These are phyloP conservation scores for Scedosporium aurantiacum DNA, from an alignment of 2,329 filamentous ascomycete species.

Conservation along the genomic window DNA sequence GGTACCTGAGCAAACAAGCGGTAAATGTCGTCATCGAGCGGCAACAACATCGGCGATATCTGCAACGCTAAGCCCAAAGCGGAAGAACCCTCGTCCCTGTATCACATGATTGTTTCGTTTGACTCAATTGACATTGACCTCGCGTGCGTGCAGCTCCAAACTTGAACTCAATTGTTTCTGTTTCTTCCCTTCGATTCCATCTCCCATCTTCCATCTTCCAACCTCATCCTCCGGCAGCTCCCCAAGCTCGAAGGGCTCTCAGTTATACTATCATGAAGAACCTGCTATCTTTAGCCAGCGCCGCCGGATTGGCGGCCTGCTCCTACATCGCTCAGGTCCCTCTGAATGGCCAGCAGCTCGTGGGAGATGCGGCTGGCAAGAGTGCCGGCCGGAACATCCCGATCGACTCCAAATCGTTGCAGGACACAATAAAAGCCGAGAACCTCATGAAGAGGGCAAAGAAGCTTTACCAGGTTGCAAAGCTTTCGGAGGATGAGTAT, in stretches of 20 bases:
- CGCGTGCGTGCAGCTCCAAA: no score
- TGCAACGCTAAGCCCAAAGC: neutral
- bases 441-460: constrained; percentile 49
- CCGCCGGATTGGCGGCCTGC: neutral
- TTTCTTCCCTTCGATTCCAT: neutral
- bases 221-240: neutral
- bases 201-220: neutral
- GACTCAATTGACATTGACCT: neutral
- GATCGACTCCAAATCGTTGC: constrained; percentile 43
- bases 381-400: constrained; percentile 22
- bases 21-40: no score
- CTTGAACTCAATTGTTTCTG: neutral
- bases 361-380: neutral
- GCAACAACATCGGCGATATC: no score
- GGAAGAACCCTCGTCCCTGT: neutral
- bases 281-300: neutral
- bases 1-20: no score
- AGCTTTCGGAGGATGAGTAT: constrained; percentile 47
- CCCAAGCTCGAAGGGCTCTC: neutral
- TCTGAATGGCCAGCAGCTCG: neutral
- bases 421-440: constrained; percentile 42
- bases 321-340: constrained; percentile 2
- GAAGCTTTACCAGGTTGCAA: constrained; percentile 50
- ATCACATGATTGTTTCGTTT: neutral
- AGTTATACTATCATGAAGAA: neutral